Evolutionary conservation across 2,329 filamentous ascomycete genomes (phyloP).

Genomic region (Bertia moriformis): DNA sequence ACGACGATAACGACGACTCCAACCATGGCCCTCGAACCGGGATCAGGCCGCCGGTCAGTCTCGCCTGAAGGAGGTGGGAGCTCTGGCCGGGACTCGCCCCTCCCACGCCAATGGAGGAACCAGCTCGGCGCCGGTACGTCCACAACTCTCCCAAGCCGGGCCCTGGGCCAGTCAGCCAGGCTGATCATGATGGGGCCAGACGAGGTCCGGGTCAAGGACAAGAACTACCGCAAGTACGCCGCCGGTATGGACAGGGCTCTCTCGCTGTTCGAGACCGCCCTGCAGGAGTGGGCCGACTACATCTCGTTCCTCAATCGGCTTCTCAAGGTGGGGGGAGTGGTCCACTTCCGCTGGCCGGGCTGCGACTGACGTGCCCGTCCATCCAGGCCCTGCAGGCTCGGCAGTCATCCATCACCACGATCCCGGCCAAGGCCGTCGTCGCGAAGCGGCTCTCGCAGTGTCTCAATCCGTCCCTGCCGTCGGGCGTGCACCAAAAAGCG

Average conservation of each 20-base stretch:
- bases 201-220: slow-evolving; percentile 42
- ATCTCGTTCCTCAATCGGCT: slow-evolving; percentile 89
- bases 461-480: slow-evolving; percentile 80
- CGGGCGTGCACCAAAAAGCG: slow-evolving; percentile 95
- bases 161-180: not conserved
- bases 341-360: not conserved
- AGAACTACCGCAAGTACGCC: slow-evolving; percentile 75
- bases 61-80: slow-evolving; percentile 65
- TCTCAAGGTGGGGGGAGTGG: slow-evolving; percentile 51
- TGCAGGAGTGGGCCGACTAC: slow-evolving; percentile 99
- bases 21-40: slow-evolving; percentile 51
- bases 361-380: slow-evolving; percentile 7
- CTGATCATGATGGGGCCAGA: slow-evolving; percentile 27
- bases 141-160: slow-evolving; percentile 2
- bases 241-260: slow-evolving; percentile 75
- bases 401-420: slow-evolving; percentile 52
- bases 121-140: slow-evolving; percentile 59
- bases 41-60: slow-evolving; percentile 36
- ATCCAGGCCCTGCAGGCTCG: slow-evolving; percentile 73
- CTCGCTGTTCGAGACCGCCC: slow-evolving; percentile 74
- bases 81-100: slow-evolving; percentile 68
- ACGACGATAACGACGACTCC: slow-evolving; percentile 9
- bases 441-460: slow-evolving; percentile 90
- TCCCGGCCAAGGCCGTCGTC: slow-evolving; percentile 71
- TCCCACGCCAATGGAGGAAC: slow-evolving; percentile 62